Evolutionary conservation across 352 stramenopile species (phyloP).

Genomic region (Globisporangium middletonii): DNA sequence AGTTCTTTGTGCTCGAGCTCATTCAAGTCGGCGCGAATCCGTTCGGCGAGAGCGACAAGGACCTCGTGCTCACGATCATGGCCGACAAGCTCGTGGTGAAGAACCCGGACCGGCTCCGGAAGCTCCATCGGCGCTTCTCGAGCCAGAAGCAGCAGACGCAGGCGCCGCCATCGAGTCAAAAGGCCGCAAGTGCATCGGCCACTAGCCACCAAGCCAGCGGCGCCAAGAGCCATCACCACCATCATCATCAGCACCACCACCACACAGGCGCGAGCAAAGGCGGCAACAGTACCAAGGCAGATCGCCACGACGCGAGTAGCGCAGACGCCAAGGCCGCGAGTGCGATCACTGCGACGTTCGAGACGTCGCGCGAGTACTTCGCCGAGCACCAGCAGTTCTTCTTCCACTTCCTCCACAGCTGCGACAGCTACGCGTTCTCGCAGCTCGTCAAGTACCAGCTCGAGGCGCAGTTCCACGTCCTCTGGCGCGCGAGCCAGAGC

Average conservation of each 20-base stretch:
- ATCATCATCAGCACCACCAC: no score
- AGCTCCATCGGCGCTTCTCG: slow-evolving; percentile 65
- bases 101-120: slow-evolving; percentile 59
- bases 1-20: slow-evolving; percentile 68
- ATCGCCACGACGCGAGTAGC: slow-evolving; percentile 7
- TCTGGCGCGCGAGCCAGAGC: slow-evolving; percentile 9
- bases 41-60: slow-evolving; percentile 63
- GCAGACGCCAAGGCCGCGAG: slow-evolving; percentile 8
- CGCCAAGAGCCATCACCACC: no score
- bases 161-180: not conserved
- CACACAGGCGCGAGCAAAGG: no score
- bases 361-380: slow-evolving; percentile 35
- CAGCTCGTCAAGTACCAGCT: slow-evolving; percentile 54
- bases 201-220: not conserved
- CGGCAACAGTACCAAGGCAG: not conserved
- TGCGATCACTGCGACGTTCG: slow-evolving; percentile 17
- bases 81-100: slow-evolving; percentile 57
- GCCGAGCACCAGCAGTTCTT: slow-evolving; percentile 75
- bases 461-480: slow-evolving; percentile 35
- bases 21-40: slow-evolving; percentile 62
- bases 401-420: slow-evolving; percentile 59
- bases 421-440: slow-evolving; percentile 61
- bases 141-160: slow-evolving; percentile 27
- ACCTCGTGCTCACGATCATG: slow-evolving; percentile 69
- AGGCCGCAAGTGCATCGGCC: not conserved